Evolutionary conservation across 352 stramenopile genomes (phyloP).

Genomic region (Globisporangium barbulae): DNA sequence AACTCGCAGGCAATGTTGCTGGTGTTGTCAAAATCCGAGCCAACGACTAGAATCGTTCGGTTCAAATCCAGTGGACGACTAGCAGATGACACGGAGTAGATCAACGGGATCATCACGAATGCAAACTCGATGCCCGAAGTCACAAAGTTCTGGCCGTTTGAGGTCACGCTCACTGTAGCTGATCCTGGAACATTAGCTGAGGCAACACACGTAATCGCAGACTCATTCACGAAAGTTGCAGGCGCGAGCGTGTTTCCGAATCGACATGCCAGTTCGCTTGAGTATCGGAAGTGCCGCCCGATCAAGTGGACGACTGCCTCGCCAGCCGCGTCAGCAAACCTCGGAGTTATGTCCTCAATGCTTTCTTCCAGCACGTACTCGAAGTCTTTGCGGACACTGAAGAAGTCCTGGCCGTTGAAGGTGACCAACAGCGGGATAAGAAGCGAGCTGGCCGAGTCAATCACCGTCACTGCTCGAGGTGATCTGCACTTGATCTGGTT

Average conservation of each 20-base stretch:
- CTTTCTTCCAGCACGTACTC: conserved; percentile 50
- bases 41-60: conserved; percentile 33
- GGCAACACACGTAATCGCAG: conserved; percentile 51
- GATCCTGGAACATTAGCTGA: conserved; percentile 30
- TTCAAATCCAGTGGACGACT: conserved; percentile 28
- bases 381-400: conserved; percentile 39
- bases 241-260: conserved; percentile 42
- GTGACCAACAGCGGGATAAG: conserved; percentile 54
- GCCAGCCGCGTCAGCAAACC: conserved; percentile 37
- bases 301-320: conserved; percentile 52
- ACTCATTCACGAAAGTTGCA: conserved; percentile 59
- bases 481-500: conserved; percentile 34
- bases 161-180: conserved; percentile 42
- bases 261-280: conserved; percentile 39
- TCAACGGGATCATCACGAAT: conserved; percentile 41
- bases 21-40: conserved; percentile 23
- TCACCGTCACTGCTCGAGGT: conserved; percentile 20
- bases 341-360: conserved; percentile 43
- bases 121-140: conserved; percentile 29
- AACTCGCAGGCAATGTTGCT: conserved; percentile 33
- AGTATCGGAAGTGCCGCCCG: conserved; percentile 69
- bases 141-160: conserved; percentile 70
- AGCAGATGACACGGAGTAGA: conserved; percentile 42
- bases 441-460: conserved; percentile 17
- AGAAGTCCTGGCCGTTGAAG: conserved; percentile 77